Percentiles rank a stretch among this genome's conserved stretches.
These are phyloP conservation scores for Thelephora ganbajun DNA, from an alignment of 768 basidiomycete genomes.

Conservation along the genomic window DNA sequence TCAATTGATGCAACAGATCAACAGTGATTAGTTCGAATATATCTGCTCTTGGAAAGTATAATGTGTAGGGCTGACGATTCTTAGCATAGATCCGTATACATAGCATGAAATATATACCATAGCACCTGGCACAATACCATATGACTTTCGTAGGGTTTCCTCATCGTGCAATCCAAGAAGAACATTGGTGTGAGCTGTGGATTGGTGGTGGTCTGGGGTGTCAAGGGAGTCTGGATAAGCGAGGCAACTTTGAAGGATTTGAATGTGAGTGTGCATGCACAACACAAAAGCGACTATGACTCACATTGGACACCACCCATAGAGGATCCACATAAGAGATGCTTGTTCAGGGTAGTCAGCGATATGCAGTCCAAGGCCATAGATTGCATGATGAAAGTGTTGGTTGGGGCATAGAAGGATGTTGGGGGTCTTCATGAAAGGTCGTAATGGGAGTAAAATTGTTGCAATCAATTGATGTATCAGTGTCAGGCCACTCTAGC, in stretches of 20 bases:
- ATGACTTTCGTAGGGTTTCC: conserved; percentile 2
- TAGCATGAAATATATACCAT: too few relatives aligned
- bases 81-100: neutral
- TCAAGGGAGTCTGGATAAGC: too few relatives aligned
- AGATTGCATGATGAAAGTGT: conserved; percentile 7
- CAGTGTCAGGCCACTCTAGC: too few relatives aligned
- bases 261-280: too few relatives aligned
- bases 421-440: conserved; percentile 7
- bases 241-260: too few relatives aligned
- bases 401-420: conserved; percentile 6
- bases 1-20: conserved; percentile 12
- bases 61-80: conserved; percentile 11
- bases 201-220: too few relatives aligned
- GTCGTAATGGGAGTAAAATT: conserved; percentile 4
- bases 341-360: conserved; percentile 13
- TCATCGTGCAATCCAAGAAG: neutral
- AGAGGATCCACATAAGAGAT: conserved; percentile 7
- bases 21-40: conserved; percentile 10
- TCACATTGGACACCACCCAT: conserved; percentile 10
- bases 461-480: conserved; percentile 6
- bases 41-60: conserved; percentile 11
- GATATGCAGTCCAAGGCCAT: conserved; percentile 11
- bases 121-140: conserved; percentile 1
- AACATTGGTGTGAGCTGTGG: too few relatives aligned
- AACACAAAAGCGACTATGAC: conserved; percentile 1